Percentiles rank a stretch among this genome's conserved stretches.
Evolutionary conservation across 345 rosid genomes (phyloP).

Genomic region (Schrenkiella parvula): DNA sequence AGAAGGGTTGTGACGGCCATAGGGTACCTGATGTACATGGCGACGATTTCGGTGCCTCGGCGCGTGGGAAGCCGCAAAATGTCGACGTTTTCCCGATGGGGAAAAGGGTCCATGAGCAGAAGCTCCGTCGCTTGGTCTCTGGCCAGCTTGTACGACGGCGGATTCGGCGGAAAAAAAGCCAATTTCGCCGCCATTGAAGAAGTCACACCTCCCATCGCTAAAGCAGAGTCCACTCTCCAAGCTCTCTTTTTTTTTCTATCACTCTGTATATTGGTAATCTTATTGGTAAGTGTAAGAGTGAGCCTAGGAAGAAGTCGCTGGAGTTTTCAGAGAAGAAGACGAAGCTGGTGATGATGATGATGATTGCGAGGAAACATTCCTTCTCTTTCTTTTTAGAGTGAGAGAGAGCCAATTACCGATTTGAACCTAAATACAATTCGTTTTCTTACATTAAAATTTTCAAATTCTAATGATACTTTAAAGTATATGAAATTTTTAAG

Average conservation of each 20-base stretch:
- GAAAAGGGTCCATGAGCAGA: conserved; percentile 58
- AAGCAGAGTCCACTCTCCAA: neutral
- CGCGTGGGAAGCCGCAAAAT: conserved; percentile 68
- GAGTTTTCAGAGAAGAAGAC: conserved; percentile 33
- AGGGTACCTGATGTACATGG: conserved; percentile 74
- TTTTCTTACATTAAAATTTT: neutral
- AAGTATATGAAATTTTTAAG: too few relatives aligned
- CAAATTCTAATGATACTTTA: neutral
- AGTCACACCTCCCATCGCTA: conserved; percentile 80
- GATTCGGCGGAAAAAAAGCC: conserved; percentile 94
- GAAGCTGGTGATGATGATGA: conserved; percentile 17
- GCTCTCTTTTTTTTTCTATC: neutral
- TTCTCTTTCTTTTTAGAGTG: conserved; percentile 4
- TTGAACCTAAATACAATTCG: neutral
- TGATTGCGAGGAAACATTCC: conserved; percentile 30
- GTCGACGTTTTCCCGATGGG: conserved; percentile 90
- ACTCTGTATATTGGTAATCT: neutral
- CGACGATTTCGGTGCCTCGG: conserved; percentile 76
- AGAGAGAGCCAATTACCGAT: neutral
- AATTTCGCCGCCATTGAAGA: conserved; percentile 98
- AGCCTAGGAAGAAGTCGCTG: neutral
- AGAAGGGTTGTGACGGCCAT: conserved; percentile 86
- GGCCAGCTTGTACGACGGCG: conserved; percentile 72
- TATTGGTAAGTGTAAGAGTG: neutral
- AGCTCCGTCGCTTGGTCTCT: conserved; percentile 59